Evolutionary conservation across 2,329 filamentous ascomycete genomes (phyloP), one percentile per base, ranked within the genome.

Genomic region (Scedosporium minutisporum): DNA sequence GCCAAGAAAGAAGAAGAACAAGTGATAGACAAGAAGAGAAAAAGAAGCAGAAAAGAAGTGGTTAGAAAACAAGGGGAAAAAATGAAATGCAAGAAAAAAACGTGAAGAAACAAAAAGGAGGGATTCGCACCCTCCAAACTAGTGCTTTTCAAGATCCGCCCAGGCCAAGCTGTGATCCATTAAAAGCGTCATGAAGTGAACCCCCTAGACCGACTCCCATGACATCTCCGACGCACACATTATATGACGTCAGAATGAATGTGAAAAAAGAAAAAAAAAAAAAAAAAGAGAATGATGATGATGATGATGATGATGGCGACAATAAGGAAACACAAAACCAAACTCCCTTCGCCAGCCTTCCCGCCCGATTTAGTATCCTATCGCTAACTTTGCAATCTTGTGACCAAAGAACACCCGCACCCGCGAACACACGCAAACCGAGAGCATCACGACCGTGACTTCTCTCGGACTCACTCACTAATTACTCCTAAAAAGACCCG

Each of bases 401-500:
- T 55, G 51, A 55, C 21, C 18, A 12, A 55, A 23, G 21, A 18
- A 55, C 51, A 55, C 51, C 18, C 51, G 23, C 51, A 55, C 51
- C 18, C 51, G 29, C 21, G 23, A 23, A 23, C 16, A 48, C 16
- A 21, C 18, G 4, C 16, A 21, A 48, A 48, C 18, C 44, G 44
- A 48, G 44, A 48, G 44, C 16, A 10, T n/a, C 44, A 21, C 3
- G 44, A 10, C 44, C 44, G 3, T 48, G 44, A 48, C 51, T 4
- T 55, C 44, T 21, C 44, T 6, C 44, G 51, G 6, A 3, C 12
- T 3, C 21, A 14, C 23, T 55, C 51, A 61, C 7, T 21, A 29
- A 14, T 10, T 57, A 23, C 46, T 61, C 60, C 48, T 61, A 27
- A 61, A 61, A n/a, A 61, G 33, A 4, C 60, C 60, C 18, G 60